Percentiles rank a stretch among this genome's conserved stretches.
These are phyloP conservation scores for Stipa capillata DNA, from an alignment of 176 grass and related monocot species.

Conservation along the genomic window DNA sequence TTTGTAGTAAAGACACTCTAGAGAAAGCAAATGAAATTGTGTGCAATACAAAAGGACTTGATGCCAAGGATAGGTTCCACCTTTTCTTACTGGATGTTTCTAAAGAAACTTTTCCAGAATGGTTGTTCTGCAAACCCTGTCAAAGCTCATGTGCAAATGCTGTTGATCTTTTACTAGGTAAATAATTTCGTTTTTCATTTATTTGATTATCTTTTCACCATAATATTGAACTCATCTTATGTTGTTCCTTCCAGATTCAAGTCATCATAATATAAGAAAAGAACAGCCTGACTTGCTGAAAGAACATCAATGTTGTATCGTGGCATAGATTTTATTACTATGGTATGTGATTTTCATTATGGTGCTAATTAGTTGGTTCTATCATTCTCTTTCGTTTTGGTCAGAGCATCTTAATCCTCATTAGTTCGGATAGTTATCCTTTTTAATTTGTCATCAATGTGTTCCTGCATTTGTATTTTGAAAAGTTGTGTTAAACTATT, in stretches of 20 bases:
- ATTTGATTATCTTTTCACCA: background rate
- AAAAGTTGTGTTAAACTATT: background rate
- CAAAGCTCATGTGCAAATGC: slow-evolving; percentile 32
- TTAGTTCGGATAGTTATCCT: background rate
- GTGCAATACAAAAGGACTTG: slow-evolving; percentile 21
- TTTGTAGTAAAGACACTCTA: slow-evolving; percentile 87
- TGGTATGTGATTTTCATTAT: slow-evolving; percentile 34
- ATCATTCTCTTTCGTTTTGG: slow-evolving; percentile 6
- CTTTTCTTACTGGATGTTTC: slow-evolving; percentile 76
- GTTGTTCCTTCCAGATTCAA: slow-evolving; percentile 37
- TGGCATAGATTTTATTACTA: slow-evolving; percentile 79
- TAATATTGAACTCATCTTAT: background rate
- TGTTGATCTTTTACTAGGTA: slow-evolving; percentile 22
- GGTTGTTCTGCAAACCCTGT: slow-evolving; percentile 73
- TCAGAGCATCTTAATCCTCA: background rate
- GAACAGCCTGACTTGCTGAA: slow-evolving; percentile 5
- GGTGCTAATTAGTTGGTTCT: background rate
- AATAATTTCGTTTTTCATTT: background rate
- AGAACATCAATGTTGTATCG: slow-evolving; percentile 57
- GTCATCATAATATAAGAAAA: slow-evolving; percentile 20
- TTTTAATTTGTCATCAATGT: background rate
- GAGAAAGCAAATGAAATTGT: slow-evolving; percentile 73
- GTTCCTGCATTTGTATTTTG: background rate
- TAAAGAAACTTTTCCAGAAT: slow-evolving; percentile 62
- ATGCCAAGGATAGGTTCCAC: slow-evolving; percentile 43